Base-by-base conservation (phyloP, 495 filamentous ascomycete species). In the Bathelium albidoporum region DNA sequence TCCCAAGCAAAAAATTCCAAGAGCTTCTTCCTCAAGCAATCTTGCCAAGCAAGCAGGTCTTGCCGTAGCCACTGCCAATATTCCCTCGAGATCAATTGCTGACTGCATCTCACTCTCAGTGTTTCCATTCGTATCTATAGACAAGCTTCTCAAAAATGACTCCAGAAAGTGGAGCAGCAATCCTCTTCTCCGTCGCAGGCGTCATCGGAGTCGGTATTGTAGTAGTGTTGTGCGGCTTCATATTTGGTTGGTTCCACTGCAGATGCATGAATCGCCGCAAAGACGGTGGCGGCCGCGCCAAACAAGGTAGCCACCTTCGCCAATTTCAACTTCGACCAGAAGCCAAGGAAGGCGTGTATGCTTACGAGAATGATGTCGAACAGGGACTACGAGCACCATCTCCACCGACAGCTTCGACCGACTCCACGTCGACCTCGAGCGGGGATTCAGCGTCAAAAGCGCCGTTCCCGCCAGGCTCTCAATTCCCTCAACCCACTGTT, bases 271-370 rank as follows among this genome's bases (percentile, higher is more conserved):
- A 29, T 16, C 49, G 49, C 29, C 49, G 24, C 49, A 26, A 29
- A 29, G 22, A 55, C 49, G 24, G 49, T 29, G 20, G 49, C 29
- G 49, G 49, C 4, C 49, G 24, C 49, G 24, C 29, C 24, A 55
- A 29, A 2, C 49, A 55, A 55, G 49, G 49, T 55, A 55, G 20
- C 49, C 49, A 55, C 49, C 49, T 55, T 24, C 49, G 49, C 49
- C 20, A 55, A 55, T 55, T 55, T 20, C 26, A 55, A 10, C n/a
- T 55, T 55, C 49, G 49, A 10, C 20, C 49, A 26, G 49, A 55
- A 5, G 24, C 49, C 49, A 55, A 29, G 29, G 2, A 7, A 24
- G 49, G 49, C 26, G 22, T 55, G 9, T 55, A 55, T 55, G 49
- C 49, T 55, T 55, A 55, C 49, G 49, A 24, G 4, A 55, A 55